Percentiles rank a stretch among this genome's conserved stretches.
phyloP scores from a whole-genome alignment of 116 monocot species.

The Papilionanthe hybrid region DNA sequence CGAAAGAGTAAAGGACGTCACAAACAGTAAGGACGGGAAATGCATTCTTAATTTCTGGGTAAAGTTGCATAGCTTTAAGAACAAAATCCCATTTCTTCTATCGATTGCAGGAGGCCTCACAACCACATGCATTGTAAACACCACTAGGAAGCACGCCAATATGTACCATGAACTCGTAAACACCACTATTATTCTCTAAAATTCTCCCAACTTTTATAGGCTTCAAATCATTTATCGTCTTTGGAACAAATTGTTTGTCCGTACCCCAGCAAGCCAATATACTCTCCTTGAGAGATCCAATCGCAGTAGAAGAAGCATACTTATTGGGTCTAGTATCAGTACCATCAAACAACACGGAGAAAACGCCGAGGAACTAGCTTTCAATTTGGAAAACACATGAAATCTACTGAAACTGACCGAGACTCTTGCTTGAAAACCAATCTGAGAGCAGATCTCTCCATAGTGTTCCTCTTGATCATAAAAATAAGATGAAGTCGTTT shows the following conservation, averaged over 20 bases:
- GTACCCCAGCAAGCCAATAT: slow-evolving; percentile 48
- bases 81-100: slow-evolving; percentile 69
- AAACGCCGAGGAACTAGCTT: slow-evolving; percentile 22
- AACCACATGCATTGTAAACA: no score
- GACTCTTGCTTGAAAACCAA: no score
- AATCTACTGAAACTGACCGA: no score
- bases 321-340: slow-evolving; percentile 51
- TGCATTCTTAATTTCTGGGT: slow-evolving; percentile 65
- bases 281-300: slow-evolving; percentile 43
- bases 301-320: slow-evolving; percentile 43
- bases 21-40: slow-evolving; percentile 73
- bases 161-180: no score
- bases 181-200: no score
- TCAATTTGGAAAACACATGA: slow-evolving; percentile 34
- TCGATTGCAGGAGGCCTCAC: no score
- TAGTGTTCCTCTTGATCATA: no score
- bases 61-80: slow-evolving; percentile 66
- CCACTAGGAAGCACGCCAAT: no score
- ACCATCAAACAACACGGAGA: slow-evolving; percentile 45
- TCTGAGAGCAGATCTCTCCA: no score
- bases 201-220: no score
- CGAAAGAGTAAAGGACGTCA: slow-evolving; percentile 73
- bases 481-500: no score
- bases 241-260: no score
- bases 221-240: not conserved